Percentiles rank a stretch among this genome's conserved stretches.
Conservation (phyloP, 257 asterid genomes). For the Nyctanthes arbortristis region DNA sequence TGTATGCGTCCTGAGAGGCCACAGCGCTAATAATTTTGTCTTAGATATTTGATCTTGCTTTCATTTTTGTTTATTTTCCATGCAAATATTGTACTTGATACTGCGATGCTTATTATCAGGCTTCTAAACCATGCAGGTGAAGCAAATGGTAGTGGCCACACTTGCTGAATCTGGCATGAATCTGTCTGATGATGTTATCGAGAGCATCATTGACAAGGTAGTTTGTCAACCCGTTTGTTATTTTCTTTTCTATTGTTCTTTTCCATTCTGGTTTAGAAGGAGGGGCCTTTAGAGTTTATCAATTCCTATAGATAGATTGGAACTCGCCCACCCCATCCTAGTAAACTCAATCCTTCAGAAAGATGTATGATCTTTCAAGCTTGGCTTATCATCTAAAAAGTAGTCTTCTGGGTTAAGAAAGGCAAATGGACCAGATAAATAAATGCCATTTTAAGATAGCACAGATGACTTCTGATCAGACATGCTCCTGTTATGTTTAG, state of each 20-base stretch:
- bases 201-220: slow-evolving; percentile 98
- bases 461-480: not conserved
- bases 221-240: slow-evolving; percentile 10
- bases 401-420: not conserved
- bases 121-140: slow-evolving; percentile 58
- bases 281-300: not conserved
- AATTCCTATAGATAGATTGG: not conserved
- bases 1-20: not conserved
- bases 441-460: not conserved
- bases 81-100: not conserved
- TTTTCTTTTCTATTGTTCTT: not conserved
- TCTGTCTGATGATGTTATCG: slow-evolving; percentile 93
- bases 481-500: not conserved
- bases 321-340: not conserved
- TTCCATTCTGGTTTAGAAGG: not conserved
- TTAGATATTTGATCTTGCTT: not conserved
- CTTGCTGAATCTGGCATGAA: slow-evolving; percentile 99
- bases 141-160: slow-evolving; percentile 99
- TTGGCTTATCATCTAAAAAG: not conserved
- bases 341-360: not conserved
- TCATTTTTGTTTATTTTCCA: too few relatives aligned
- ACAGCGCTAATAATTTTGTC: not conserved
- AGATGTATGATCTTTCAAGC: not conserved
- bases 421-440: not conserved
- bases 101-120: slow-evolving; percentile 13